Conservation (phyloP, 305 asterid species). For the Fraxinus baroniana region DNA sequence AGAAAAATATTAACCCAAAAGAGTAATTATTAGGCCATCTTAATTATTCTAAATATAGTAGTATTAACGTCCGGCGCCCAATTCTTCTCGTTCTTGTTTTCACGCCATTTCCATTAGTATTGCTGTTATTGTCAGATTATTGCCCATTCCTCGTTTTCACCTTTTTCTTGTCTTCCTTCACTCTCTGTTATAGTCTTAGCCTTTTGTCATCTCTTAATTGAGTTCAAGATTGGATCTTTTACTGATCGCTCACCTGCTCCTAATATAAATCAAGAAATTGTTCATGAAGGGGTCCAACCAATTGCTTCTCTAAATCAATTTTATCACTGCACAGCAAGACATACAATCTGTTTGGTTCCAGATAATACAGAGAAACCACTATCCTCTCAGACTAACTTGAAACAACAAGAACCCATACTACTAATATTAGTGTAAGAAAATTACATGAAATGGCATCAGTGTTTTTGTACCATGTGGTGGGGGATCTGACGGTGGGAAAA, state of each 20-base stretch:
- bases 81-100: conserved; percentile 9
- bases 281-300: not conserved
- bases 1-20: not conserved
- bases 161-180: conserved; percentile 57
- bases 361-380: not conserved
- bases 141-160: conserved; percentile 45
- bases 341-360: not conserved
- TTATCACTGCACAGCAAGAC: not conserved
- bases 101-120: conserved; percentile 10
- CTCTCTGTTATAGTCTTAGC: conserved; percentile 40
- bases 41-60: not conserved
- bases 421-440: not conserved
- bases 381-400: not conserved
- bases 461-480: conserved; percentile 93
- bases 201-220: not conserved
- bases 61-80: conserved; percentile 25
- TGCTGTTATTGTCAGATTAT: conserved; percentile 22
- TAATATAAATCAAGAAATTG: not conserved
- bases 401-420: not conserved
- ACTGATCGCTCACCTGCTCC: conserved; percentile 1
- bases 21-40: not conserved
- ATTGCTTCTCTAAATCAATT: not conserved
- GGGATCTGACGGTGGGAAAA: conserved; percentile 98
- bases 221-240: not conserved
- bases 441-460: conserved; percentile 64